Evolutionary conservation across 306 rosid genomes (phyloP).

Genomic region (Morella rubra): DNA sequence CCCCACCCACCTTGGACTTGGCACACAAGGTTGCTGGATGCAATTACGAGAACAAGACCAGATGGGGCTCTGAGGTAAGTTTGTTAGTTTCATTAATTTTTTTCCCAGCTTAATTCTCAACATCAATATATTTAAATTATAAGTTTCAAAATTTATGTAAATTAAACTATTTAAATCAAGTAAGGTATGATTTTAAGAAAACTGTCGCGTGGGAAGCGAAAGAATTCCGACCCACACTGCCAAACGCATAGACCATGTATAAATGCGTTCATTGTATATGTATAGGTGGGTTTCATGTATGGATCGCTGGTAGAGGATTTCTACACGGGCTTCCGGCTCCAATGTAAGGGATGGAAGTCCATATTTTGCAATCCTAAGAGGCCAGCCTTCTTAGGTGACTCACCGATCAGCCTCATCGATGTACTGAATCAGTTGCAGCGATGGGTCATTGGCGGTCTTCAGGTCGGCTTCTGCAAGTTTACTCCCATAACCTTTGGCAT

Average conservation of each 20-base stretch:
- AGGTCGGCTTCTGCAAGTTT: slow-evolving; percentile 32
- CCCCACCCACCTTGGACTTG: slow-evolving; percentile 15
- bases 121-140: too few species aligned
- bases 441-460: slow-evolving; percentile 33
- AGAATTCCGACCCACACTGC: too few species aligned
- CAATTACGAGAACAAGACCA: slow-evolving; percentile 30
- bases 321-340: slow-evolving; percentile 19
- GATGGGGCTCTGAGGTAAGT: slow-evolving; percentile 48
- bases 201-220: too few species aligned
- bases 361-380: slow-evolving; percentile 42
- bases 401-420: slow-evolving; percentile 39
- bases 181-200: too few species aligned
- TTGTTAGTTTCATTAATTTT: too few species aligned
- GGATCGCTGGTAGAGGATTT: slow-evolving; percentile 44
- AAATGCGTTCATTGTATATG: too few species aligned
- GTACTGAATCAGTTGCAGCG: slow-evolving; percentile 34
- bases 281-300: slow-evolving; percentile 39
- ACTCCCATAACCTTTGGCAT: slow-evolving; percentile 30
- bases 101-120: neutral
- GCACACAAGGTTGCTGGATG: slow-evolving; percentile 34
- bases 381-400: slow-evolving; percentile 38
- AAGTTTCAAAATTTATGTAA: too few species aligned
- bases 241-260: too few species aligned
- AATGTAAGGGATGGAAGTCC: slow-evolving; percentile 42
- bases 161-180: too few species aligned